Conservation (phyloP, 306 rosid species). For the Casuarina glauca region DNA sequence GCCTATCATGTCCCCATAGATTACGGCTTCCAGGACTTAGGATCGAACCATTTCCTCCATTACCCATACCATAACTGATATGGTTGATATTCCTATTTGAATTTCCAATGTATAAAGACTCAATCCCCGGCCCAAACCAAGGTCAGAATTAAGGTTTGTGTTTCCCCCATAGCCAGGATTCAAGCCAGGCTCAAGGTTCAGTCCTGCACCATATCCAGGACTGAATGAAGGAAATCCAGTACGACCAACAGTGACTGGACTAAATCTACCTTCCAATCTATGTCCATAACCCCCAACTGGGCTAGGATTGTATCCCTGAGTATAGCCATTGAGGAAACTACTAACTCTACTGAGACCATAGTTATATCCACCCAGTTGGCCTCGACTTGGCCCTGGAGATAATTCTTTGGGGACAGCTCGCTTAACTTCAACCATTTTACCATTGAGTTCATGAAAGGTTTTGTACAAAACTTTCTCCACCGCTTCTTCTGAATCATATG, state of each 20-base stretch:
- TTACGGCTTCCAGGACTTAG: constrained; percentile 35
- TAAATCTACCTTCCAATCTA: constrained; percentile 45
- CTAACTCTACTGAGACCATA: constrained; percentile 43
- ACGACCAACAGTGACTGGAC: constrained; percentile 46
- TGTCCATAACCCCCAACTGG: constrained; percentile 46
- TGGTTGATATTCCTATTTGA: constrained; percentile 44
- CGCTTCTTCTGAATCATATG: constrained; percentile 55
- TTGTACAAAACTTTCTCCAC: constrained; percentile 53
- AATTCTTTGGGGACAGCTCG: constrained; percentile 59
- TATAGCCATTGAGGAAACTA: constrained; percentile 45
- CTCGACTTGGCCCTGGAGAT: constrained; percentile 49
- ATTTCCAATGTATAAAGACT: constrained; percentile 42
- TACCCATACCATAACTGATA: constrained; percentile 34
- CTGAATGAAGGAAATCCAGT: constrained; percentile 46
- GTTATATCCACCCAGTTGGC: constrained; percentile 48
- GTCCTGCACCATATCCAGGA: constrained; percentile 48
- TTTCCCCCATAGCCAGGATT: constrained; percentile 36
- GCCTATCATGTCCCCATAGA: constrained; percentile 45
- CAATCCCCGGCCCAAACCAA: constrained; percentile 33
- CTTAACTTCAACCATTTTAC: constrained; percentile 64
- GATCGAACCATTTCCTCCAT: constrained; percentile 35
- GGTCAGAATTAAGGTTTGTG: constrained; percentile 37
- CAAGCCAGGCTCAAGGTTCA: constrained; percentile 45
- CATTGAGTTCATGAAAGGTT: constrained; percentile 51
- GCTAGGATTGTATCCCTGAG: constrained; percentile 48